Conservation (phyloP, 2,329 filamentous ascomycete genomes). For the Raffaelea ambrosiae region DNA sequence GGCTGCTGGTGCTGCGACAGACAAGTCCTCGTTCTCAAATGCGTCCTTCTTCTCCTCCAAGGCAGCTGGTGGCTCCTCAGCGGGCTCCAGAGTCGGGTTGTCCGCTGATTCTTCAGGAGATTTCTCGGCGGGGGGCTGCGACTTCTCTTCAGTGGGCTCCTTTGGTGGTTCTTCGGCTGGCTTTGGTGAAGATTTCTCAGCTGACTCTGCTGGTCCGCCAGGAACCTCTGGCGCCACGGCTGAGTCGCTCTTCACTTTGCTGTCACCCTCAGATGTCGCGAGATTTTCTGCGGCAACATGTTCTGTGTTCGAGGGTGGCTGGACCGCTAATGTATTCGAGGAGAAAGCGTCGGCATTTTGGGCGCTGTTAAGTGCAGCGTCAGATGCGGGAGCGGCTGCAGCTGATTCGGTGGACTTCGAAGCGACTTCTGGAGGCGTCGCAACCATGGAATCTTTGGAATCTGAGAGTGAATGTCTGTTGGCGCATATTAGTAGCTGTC, state of each 20-base stretch:
- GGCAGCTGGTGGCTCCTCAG: background rate
- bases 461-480: too few relatives aligned
- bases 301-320: background rate
- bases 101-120: too few relatives aligned
- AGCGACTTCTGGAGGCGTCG: too few relatives aligned
- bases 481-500: too few relatives aligned
- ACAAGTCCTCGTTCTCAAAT: background rate
- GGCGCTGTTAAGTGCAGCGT: background rate
- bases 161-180: background rate
- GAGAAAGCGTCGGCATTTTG: constrained; percentile 8
- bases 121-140: background rate
- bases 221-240: too few relatives aligned
- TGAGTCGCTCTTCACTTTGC: too few relatives aligned
- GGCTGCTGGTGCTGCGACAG: background rate
- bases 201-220: background rate
- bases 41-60: constrained; percentile 3
- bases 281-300: too few relatives aligned
- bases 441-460: too few relatives aligned
- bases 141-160: background rate
- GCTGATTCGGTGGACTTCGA: too few relatives aligned
- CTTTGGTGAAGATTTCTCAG: background rate
- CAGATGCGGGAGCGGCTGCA: background rate
- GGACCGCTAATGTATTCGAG: background rate
- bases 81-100: too few relatives aligned
- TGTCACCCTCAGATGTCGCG: too few relatives aligned